Percentiles rank a stretch among this genome's conserved stretches.
Evolutionary conservation across 441 rosid genomes (phyloP).

Genomic region (Populus tomentosa): DNA sequence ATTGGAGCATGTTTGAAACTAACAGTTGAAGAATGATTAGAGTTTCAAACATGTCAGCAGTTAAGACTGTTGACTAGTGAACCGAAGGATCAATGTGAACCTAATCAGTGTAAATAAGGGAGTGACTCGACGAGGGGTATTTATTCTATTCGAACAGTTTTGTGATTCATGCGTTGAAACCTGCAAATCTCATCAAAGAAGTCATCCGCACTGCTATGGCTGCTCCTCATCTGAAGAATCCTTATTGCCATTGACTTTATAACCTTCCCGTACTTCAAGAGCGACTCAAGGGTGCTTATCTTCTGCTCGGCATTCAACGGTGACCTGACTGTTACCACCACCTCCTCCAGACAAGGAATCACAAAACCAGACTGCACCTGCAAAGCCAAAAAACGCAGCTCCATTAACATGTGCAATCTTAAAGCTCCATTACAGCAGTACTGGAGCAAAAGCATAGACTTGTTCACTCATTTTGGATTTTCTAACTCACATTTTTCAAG

Average conservation of each 20-base stretch:
- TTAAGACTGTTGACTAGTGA: slow-evolving; percentile 23
- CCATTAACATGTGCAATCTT: background rate
- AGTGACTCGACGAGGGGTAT: background rate
- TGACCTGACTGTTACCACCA: slow-evolving; percentile 77
- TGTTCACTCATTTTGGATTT: background rate
- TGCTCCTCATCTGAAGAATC: slow-evolving; percentile 89
- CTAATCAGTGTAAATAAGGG: slow-evolving; percentile 11
- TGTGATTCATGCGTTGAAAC: slow-evolving; percentile 58
- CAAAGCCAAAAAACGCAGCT: slow-evolving; percentile 8
- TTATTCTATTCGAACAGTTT: slow-evolving; percentile 67
- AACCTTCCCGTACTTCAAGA: slow-evolving; percentile 61
- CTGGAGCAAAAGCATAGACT: background rate
- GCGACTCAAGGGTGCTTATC: slow-evolving; percentile 82
- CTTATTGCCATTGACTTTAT: slow-evolving; percentile 65
- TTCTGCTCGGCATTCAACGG: slow-evolving; percentile 96
- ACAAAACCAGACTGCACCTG: slow-evolving; percentile 70
- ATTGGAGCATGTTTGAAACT: background rate
- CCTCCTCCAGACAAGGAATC: slow-evolving; percentile 80
- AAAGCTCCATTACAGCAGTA: background rate
- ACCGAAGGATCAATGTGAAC: slow-evolving; percentile 14
- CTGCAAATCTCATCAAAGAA: slow-evolving; percentile 90
- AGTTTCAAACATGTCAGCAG: slow-evolving; percentile 19
- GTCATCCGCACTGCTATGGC: slow-evolving; percentile 86
- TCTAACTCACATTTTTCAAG: too few species aligned
- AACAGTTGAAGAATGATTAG: slow-evolving; percentile 15